Evolutionary conservation across 1,139 yeast species (phyloP), one percentile per base, ranked within the genome.

Genomic region (Magnusiomyces sp.): DNA sequence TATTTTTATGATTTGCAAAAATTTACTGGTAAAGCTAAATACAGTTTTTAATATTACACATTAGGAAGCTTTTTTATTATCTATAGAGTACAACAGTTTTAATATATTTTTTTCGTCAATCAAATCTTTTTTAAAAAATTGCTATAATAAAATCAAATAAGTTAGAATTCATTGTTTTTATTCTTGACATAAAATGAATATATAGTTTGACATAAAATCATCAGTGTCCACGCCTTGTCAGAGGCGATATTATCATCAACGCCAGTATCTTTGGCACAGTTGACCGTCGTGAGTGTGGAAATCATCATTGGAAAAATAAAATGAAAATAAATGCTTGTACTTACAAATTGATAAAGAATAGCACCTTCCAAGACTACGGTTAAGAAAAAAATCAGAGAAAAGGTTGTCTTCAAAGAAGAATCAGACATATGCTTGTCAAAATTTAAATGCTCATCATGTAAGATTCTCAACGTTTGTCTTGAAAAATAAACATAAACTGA

Each of bases 381-480:
- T 17, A 14, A 17, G 29, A 17, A 14, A 19, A 38, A 14, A 58
- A 58, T 60, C 70, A 66, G 71, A 62, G 58, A 55, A 50, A 61
- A 56, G 55, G 70, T 72, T 78, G 70, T 80, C 88, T 74, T 78
- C 85, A 71, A 54, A 62, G 29, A 64, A 67, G 60, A 71, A 71
- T 90, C 95, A 81, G 98, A 90, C 96, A 92, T 92, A 90, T 92
- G 98, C 97, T 90, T 92, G 98, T 90, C 97, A 72, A 70, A 72
- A 71, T 62, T 66, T 69, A 68, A 68, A 63, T 71, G 76, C 73
- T 76, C 78, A 70, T 72, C 73, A 76, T 84, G 27, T 48, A 37
- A 50, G 16, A 19, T 33, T 38, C 11, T 23, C n/a, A 19, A n/a
- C 20, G 29, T 19, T 34, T 41, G 10, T 9, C 1, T 31, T 23